Evolutionary conservation across 306 rosid species (phyloP), one percentile per base, ranked within the genome.

Genomic region (Castanea mollissima): DNA sequence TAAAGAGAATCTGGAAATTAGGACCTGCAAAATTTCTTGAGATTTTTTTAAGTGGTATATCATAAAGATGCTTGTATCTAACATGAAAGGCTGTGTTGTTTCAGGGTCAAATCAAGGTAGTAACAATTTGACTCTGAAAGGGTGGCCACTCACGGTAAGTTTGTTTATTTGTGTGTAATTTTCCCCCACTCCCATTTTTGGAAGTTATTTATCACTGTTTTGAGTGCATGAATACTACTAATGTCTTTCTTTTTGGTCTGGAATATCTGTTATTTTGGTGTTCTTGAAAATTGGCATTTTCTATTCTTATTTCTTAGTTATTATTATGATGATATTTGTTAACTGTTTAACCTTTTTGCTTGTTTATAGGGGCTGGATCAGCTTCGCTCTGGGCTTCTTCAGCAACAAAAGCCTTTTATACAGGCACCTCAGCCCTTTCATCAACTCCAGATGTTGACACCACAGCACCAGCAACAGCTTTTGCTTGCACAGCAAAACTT

Each of bases 91-190:
- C 78, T 68, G 57, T 77, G 16, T 67, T 76, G 59, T 88, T 86
- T 76, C 89, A 96, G 99, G 99, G 77, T 90, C 97, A 32, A 96
- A 96, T 86, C 99, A 96, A 89, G 97, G 97, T 71, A 82, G 93
- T 84, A 96, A 82, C 83, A 96, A 91, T 84, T 88, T 96, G 93
- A 96, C 99, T 70, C 80, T 96, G 72, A 96, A 93, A 87, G 99
- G 99, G 70, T 96, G 99, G 99, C 99, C 99, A 0, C 93, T 96
- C 69, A 93, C 98, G 1, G 99, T 96, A 87, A 77, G 99, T 81
- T 55, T 58, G 79, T 60, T 57, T 56, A 32, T 76, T 63, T 20
- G 19, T 10, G 32, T 27, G 14, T 41, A 10, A 5, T 41, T 56
- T 71, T 75, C 46, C 56, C 10, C 15, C 41, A 29, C 12, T 34